Evolutionary conservation across 768 basidiomycete species (phyloP), one percentile per base, ranked within the genome.

Genomic region (Kwoniella botswanensis): DNA sequence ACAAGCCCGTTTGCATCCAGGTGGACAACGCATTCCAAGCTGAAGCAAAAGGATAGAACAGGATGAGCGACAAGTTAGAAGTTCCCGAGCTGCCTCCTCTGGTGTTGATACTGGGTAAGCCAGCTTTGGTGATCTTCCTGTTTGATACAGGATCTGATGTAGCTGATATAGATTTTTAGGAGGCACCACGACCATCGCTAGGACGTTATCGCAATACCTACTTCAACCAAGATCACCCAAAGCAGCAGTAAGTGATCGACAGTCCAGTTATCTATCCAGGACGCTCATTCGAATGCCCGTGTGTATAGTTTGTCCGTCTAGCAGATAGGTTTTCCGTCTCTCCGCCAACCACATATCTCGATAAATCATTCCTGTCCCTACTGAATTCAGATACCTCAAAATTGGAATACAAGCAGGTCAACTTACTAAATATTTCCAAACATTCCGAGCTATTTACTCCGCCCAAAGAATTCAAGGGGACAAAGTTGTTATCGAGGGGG

Each of bases 291-390:
- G 50, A 1, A 21, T 44, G 3, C 24, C 29, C 26, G 52, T 29
- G 21, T 55, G 26, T n/a, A 26, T 57, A 74, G 69, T 76, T 74
- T 50, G 71, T 76, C 41, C 68, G 74, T 18, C 65, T 79, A 66
- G 74, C 77, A 15, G 82, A 83, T 59, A 66, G 76, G n/a, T 79
- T 74, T 65, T 78, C 77, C 12, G 75, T 83, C 43, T 62, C 73
- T 1, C 82, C 82, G 35, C 71, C 82, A 26, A 76, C 82, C n/a
- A 82, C 82, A 59, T 82, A 83, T 68, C 64, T 81, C 26, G 82
- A 81, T 63, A 67, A 71, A 46, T 72, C 71, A 1, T 83, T 83
- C 67, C 62, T 68, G 5, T 61, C 68, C 3, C 72, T 78, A 22
- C 74, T 82, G 4, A 59, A 70, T 22, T 60, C 54, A 17, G 55